Conservation (phyloP, 1,139 yeast genomes). For the Zygosaccharomyces sapae region DNA sequence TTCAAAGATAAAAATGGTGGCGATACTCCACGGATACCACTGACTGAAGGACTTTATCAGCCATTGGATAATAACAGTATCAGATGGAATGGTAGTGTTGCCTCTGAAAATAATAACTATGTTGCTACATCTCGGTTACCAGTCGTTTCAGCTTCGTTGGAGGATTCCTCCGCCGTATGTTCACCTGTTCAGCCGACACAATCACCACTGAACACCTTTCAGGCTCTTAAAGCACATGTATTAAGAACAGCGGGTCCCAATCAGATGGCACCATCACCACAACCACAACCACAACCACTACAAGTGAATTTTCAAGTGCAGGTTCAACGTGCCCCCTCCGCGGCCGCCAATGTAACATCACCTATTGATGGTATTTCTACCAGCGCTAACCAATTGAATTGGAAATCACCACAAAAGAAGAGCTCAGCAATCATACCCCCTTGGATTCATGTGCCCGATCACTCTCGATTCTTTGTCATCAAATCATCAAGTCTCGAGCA, state of each 20-base stretch:
- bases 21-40: constrained; percentile 1
- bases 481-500: constrained; percentile 51
- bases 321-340: not conserved
- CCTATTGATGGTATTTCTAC: not conserved
- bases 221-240: not conserved
- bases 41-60: not conserved
- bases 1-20: not conserved
- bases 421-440: constrained; percentile 24
- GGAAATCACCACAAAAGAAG: constrained; percentile 8
- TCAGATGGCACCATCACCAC: not conserved
- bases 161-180: not conserved
- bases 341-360: not conserved
- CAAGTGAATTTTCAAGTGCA: not conserved
- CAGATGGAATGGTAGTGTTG: not conserved
- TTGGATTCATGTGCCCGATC: constrained; percentile 31
- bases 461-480: constrained; percentile 50
- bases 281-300: not conserved
- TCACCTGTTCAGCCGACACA: not conserved
- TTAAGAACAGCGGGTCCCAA: not conserved
- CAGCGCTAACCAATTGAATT: not conserved
- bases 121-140: constrained; percentile 1
- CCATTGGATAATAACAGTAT: not conserved
- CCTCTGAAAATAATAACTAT: constrained; percentile 2
- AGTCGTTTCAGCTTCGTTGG: constrained; percentile 1
- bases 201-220: constrained; percentile 1